A percentile compares a stretch with the other conserved stretches of the same genome.
Conservation (phyloP, 1,284 basidiomycete species). For the Fomitiporia mediterranea region DNA sequence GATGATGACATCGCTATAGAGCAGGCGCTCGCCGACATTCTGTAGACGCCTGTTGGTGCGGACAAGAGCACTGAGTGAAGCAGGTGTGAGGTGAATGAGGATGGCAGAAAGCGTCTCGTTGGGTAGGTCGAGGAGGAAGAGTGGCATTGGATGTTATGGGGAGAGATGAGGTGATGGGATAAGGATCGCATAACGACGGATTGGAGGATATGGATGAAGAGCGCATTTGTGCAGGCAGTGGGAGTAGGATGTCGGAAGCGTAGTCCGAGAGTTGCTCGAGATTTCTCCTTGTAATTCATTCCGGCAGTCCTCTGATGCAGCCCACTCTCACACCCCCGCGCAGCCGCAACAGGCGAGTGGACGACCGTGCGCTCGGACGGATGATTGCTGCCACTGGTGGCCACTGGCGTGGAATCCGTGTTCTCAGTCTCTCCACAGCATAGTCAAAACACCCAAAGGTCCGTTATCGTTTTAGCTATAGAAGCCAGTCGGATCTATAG, state of each 20-base stretch:
- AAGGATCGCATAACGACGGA: neutral
- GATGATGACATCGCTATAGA: slow-evolving; percentile 50
- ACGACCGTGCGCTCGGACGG: no score
- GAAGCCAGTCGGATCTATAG: no score
- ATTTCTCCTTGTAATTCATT: slow-evolving; percentile 19
- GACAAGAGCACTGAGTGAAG: slow-evolving; percentile 37
- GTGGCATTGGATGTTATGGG: slow-evolving; percentile 14
- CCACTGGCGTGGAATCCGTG: no score
- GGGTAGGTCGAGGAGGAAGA: slow-evolving; percentile 34
- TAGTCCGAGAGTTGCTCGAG: slow-evolving; percentile 17
- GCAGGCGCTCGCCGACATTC: slow-evolving; percentile 50
- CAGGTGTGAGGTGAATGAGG: slow-evolving; percentile 40
- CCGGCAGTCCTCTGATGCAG: neutral
- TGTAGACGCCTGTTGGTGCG: slow-evolving; percentile 48
- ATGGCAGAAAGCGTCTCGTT: slow-evolving; percentile 55
- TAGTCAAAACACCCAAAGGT: slow-evolving; percentile 4
- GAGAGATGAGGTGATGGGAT: neutral
- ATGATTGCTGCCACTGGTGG: no score
- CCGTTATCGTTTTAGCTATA: no score
- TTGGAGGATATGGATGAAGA: neutral
- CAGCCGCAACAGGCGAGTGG: no score
- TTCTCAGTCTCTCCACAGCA: neutral
- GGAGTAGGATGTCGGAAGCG: neutral
- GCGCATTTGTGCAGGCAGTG: neutral
- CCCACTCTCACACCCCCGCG: neutral